A percentile compares a stretch with the other conserved stretches of the same genome.
phyloP scores from a whole-genome alignment of 148 eudicot species.

The Rhododendron williamsianum region DNA sequence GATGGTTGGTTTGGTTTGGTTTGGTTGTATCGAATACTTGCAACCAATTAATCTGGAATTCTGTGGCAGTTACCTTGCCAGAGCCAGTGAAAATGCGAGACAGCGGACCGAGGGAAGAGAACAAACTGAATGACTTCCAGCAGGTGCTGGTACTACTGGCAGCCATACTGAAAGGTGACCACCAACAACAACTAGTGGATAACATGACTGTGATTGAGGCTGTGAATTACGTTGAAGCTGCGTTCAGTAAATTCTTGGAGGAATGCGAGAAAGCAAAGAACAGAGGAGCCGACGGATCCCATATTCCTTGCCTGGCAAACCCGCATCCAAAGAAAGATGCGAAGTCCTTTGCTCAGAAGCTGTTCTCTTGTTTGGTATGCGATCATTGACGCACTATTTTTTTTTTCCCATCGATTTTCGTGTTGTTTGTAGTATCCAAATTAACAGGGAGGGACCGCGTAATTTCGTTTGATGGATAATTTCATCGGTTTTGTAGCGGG shows the following conservation, averaged over 20 bases:
- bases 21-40: not conserved
- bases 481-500: not conserved
- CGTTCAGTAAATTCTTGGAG: slow-evolving; percentile 48
- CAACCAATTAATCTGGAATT: not conserved
- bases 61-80: slow-evolving; percentile 45
- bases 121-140: slow-evolving; percentile 54
- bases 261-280: slow-evolving; percentile 43
- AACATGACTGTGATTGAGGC: slow-evolving; percentile 58
- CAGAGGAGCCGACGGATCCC: slow-evolving; percentile 41
- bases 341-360: slow-evolving; percentile 26
- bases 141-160: slow-evolving; percentile 65
- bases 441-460: not conserved
- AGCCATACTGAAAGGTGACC: slow-evolving; percentile 69
- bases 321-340: not conserved
- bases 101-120: slow-evolving; percentile 36
- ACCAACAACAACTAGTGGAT: slow-evolving; percentile 39
- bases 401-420: not conserved
- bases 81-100: slow-evolving; percentile 59
- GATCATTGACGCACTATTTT: slow-evolving; percentile 10
- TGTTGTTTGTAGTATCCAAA: not conserved
- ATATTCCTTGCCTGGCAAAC: slow-evolving; percentile 23
- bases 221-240: slow-evolving; percentile 42
- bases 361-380: slow-evolving; percentile 40
- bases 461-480: not conserved
- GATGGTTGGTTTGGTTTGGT: not conserved